These are phyloP conservation scores for Rhodotorula toruloides DNA, from an alignment of 768 basidiomycete genomes.

Conservation along the genomic window DNA sequence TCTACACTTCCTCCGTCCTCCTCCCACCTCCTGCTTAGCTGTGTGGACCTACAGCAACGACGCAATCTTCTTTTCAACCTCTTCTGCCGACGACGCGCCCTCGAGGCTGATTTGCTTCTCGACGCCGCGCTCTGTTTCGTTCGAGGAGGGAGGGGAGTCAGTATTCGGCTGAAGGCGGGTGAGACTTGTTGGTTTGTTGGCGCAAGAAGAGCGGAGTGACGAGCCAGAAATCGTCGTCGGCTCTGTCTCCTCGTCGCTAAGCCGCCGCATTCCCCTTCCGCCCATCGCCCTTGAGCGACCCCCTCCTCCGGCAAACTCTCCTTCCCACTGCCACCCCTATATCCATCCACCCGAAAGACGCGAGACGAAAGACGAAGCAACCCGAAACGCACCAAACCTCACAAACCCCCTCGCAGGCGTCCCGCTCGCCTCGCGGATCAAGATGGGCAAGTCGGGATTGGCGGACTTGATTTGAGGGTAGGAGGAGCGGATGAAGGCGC, in stretches of 20 bases:
- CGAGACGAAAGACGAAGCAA: not conserved
- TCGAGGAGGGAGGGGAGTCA: not conserved
- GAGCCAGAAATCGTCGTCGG: no score
- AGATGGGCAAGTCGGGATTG: slow-evolving; percentile 42
- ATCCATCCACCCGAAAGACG: not conserved
- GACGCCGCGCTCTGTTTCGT: slow-evolving; percentile 39
- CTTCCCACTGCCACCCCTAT: not conserved
- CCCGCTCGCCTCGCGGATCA: slow-evolving; percentile 42
- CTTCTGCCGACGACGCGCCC: slow-evolving; percentile 38
- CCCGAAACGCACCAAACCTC: slow-evolving; percentile 37
- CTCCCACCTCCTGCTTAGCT: not conserved
- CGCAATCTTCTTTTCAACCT: slow-evolving; percentile 42
- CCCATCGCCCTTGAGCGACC: no score
- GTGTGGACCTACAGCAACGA: slow-evolving; percentile 13
- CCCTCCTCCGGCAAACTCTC: no score
- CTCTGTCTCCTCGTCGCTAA: no score
- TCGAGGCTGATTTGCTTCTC: slow-evolving; percentile 42
- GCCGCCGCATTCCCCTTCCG: no score
- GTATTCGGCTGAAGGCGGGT: not conserved
- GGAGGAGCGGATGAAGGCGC: slow-evolving; percentile 40
- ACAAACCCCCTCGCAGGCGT: slow-evolving; percentile 42
- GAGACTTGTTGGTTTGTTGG: not conserved
- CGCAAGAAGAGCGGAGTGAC: not conserved
- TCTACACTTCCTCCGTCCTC: no score
- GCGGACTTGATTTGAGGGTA: slow-evolving; percentile 41